Base-by-base conservation (phyloP, 306 rosid genomes). In the Sphenostylis stenocarpa region DNA sequence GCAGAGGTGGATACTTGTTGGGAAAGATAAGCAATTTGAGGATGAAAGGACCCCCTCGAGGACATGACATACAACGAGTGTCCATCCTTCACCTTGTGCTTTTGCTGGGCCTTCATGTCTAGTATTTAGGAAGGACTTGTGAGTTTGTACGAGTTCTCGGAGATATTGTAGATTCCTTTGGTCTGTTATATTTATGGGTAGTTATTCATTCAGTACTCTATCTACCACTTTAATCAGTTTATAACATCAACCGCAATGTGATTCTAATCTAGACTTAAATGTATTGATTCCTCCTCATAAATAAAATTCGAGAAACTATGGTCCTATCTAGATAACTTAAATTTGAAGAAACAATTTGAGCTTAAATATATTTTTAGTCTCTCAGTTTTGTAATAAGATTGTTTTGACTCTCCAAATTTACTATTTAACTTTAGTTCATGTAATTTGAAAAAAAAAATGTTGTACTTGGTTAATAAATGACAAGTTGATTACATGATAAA, bases 51-150 rank as follows among this genome's bases (percentile, higher is more conserved):
- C 19, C 16, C 41, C 7, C 11, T 14, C 26, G 56, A 7, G 0
- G 69, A 61, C 47, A 45, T 28, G 16, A 61, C 70, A 29, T 19
- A 16, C 13, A 57, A 14, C 20, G 26, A 6, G 71, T 12, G 24
- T 29, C 48, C 55, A 47, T 28, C 62, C 34, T 74, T 19, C 39
- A 49, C 52, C 65, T 14, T 15, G 23, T 49, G 72, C 24, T 49
- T 62, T 39, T 62, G 51, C 72, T 6, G 61, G 0, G 36, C n/a
- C 57, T 64, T 41, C 69, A 72, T 41, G 62, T 20, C n/a, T 55
- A 34, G 19, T 56, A 44, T 65, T 80, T 72, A 44, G 34, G 53
- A 80, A 65, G 79, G 69, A 43, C 38, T 79, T 51, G 16, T 38
- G 15, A 28, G 55, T 12, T 56, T 56, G 38, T 79, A 53, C 4